Evolutionary conservation across 148 eudicot species (phyloP).

Genomic region (Agrostemma githago): DNA sequence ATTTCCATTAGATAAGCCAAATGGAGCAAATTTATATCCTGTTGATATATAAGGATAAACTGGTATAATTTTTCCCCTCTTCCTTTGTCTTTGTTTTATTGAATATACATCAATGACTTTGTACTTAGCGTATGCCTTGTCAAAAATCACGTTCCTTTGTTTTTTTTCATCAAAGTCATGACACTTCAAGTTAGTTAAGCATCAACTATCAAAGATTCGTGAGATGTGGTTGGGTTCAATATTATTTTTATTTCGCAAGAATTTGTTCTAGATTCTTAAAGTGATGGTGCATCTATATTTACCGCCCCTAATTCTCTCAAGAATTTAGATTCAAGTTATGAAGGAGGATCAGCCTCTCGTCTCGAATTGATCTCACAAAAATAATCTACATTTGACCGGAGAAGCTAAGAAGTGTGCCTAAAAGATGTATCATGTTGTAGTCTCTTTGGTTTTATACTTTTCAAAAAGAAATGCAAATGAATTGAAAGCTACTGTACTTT

Average conservation of each 20-base stretch:
- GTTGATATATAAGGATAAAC: constrained; percentile 90
- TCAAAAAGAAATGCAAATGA: neutral
- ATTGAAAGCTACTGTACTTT: neutral
- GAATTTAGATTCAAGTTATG: too few relatives aligned
- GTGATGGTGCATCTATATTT: neutral
- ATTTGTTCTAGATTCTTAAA: neutral
- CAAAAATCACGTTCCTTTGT: neutral
- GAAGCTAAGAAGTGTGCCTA: too few relatives aligned
- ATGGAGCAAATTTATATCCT: constrained; percentile 89
- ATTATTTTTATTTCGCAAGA: neutral
- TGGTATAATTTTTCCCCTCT: constrained; percentile 36
- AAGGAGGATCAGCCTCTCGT: too few relatives aligned
- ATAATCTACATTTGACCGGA: too few relatives aligned
- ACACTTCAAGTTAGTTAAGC: neutral
- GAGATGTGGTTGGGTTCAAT: neutral
- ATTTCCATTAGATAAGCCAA: constrained; percentile 67
- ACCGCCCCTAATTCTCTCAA: neutral
- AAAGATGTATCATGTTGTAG: too few relatives aligned
- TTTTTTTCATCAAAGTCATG: neutral
- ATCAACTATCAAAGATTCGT: neutral
- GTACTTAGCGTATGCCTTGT: neutral
- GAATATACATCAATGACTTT: neutral
- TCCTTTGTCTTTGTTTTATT: neutral
- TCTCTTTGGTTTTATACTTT: too few relatives aligned
- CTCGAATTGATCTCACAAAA: too few relatives aligned